Base-by-base conservation (phyloP, 2,329 filamentous ascomycete species). In the Celoporthe dispersa region DNA sequence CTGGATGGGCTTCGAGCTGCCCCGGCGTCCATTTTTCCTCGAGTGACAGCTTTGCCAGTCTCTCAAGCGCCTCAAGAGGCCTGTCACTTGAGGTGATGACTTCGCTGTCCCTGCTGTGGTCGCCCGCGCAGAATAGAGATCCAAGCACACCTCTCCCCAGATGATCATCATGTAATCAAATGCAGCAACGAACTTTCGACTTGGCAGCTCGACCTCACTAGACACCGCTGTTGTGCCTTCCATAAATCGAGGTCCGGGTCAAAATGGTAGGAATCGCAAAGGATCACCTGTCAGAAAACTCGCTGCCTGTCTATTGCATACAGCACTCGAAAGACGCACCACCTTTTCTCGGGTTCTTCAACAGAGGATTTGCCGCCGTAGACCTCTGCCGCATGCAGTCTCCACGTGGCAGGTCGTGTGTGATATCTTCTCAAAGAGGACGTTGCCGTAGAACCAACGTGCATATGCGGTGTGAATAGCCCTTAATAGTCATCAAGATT, bases 91-190 rank as follows among this genome's bases (percentile, higher is more conserved):
- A 28, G 51, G 14, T 25, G 51, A 55, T 16, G 51, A n/a, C n/a
- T 5, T 3, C 2, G 16, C 12, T 11, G 51, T 11, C 25, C 62
- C 62, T 28, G 62, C 28, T 22, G 37, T 41, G 31, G 44, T 48
- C 62, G 62, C 62, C 8, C 39, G 62, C n/a, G 62, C n/a, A 48
- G 25, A 64, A 35, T 53, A 48, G 12, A 64, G 62, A 6, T 22
- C 16, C 5, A 64, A 14, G 31, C 53, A 64, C 12, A 64, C 48
- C 31, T 53, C 62, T 35, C 53, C 62, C 62, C 62, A 64, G 41
- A 64, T 51, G 22, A 28, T 64, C 62, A 51, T 64, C 41, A 64
- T 53, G 48, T 51, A 41, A 25, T 64, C 62, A 14, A 64, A 64
- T 16, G 62, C 62, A 53, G 8, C 39, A 11, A 51, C 44, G 2